These are phyloP conservation scores for Aspergillus sp. DNA, from an alignment of 2,329 filamentous ascomycete genomes.

Conservation along the genomic window DNA sequence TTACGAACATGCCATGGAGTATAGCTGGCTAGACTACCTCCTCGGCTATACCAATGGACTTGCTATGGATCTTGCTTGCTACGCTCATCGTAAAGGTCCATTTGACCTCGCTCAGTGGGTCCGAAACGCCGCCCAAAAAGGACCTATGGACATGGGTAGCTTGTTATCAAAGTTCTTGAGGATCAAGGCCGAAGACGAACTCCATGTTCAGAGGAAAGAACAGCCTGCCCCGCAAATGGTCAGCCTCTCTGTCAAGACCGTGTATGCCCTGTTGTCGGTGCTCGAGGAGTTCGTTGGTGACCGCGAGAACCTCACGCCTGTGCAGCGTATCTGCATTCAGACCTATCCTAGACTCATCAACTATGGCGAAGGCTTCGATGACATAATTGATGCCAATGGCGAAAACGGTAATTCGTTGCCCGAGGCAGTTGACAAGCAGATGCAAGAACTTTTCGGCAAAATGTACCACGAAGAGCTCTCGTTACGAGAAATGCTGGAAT, in stretches of 20 bases:
- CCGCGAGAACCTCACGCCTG: conserved; percentile 65
- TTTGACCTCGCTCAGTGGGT: conserved; percentile 79
- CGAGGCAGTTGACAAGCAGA: conserved; percentile 71
- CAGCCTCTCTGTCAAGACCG: conserved; percentile 76
- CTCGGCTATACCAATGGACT: conserved; percentile 74
- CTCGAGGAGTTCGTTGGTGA: conserved; percentile 59
- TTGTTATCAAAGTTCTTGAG: conserved; percentile 72
- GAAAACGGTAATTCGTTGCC: conserved; percentile 75
- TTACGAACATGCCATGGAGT: conserved; percentile 71
- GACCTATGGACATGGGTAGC: conserved; percentile 60
- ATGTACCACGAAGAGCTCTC: conserved; percentile 94
- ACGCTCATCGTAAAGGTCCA: conserved; percentile 73
- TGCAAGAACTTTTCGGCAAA: conserved; percentile 96
- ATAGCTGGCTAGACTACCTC: conserved; percentile 77
- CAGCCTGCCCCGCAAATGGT: conserved; percentile 61
- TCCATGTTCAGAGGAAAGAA: conserved; percentile 63
- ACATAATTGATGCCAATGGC: conserved; percentile 81
- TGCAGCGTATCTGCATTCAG: conserved; percentile 84
- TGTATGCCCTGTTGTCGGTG: conserved; percentile 71
- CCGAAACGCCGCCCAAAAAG: conserved; percentile 58
- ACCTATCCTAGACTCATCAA: conserved; percentile 93
- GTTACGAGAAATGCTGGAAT: conserved; percentile 75
- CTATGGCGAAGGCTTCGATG: conserved; percentile 86
- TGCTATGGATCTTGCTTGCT: conserved; percentile 76
- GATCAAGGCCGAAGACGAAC: conserved; percentile 77